Conservation (phyloP, 2,329 filamentous ascomycete species). For the Phoma sp. region DNA sequence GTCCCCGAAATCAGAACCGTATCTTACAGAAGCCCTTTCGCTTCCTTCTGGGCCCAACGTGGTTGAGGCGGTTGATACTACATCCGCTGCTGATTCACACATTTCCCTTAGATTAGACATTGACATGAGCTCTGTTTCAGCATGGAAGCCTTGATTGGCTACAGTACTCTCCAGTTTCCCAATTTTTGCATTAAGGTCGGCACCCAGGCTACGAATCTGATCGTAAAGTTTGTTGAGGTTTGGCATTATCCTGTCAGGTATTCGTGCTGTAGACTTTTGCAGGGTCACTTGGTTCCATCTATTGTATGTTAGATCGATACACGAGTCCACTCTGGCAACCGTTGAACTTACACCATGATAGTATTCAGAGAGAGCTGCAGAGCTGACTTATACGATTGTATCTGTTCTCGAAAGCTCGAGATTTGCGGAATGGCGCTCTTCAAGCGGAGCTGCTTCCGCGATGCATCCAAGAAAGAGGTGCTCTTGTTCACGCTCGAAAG, state of each 20-base stretch:
- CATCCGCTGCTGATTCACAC: conserved; percentile 30
- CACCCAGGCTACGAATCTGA: conserved; percentile 26
- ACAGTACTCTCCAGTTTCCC: conserved; percentile 21
- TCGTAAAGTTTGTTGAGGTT: conserved; percentile 32
- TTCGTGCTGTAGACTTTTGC: conserved; percentile 25
- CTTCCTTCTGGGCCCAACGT: conserved; percentile 22
- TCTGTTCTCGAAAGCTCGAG: conserved; percentile 24
- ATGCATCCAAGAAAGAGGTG: conserved; percentile 23
- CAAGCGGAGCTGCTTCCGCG: conserved; percentile 27
- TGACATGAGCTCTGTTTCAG: conserved; percentile 20
- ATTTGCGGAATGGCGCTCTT: conserved; percentile 27
- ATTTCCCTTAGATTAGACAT: conserved; percentile 30
- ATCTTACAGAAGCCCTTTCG: conserved; percentile 18
- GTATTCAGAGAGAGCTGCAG: conserved; percentile 32
- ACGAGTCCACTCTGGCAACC: too few relatives aligned
- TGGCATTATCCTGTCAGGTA: conserved; percentile 28
- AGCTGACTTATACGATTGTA: conserved; percentile 30
- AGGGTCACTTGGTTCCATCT: conserved; percentile 34
- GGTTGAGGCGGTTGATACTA: conserved; percentile 31
- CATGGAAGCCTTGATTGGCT: conserved; percentile 11
- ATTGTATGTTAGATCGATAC: neutral
- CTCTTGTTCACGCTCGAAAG: conserved; percentile 27
- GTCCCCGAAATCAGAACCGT: conserved; percentile 33
- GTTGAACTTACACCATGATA: conserved; percentile 29
- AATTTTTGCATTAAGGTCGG: conserved; percentile 27